Base-by-base conservation (phyloP, 148 eudicot species). In the Vaccinium darrowii region DNA sequence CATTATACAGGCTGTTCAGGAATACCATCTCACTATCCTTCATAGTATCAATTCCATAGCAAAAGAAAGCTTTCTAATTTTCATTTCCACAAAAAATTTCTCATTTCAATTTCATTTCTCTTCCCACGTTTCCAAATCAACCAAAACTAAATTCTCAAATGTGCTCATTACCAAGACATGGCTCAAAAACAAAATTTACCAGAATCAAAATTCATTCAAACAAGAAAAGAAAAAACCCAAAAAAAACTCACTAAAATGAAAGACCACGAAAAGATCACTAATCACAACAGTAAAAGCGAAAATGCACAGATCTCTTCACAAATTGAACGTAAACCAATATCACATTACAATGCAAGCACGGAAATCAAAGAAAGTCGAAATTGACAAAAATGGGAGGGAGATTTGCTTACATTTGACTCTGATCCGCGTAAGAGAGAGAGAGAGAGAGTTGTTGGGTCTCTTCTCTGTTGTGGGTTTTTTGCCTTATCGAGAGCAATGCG, bases 381-480 rank as follows among this genome's bases (percentile, higher is more conserved):
- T 25, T 6, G 71, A 56, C 1, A 80, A 56, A 83, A 53, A 53
- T 74, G 79, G 3, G 65, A 56, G 84, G 74, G 69, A 39, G 78
- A n/a, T 74, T 74, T n/a, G 69, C 78, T 83, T 54, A 76, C 78
- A 13, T 73, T 83, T 73, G 21, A 56, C 52, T 74, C 85, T 54
- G 85, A 53, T 54, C 69, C 11, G 69, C 16, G 39, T 39, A 50
- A 52, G 76, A 49, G 14, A 43, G 75, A 73, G 76, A 73, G 52
- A 56, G 67, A 25, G 23, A 67, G 75, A 62, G 11, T 15, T 47
- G 18, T 13, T 11, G 67, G 4, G 14, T 13, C 23, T 23, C 14
- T 49, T 50, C 36, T 21, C 51, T 13, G 36, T 25, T 62, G 56
- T 16, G 4, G 52, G 8, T 58, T 80, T 80, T 80, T 80, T 9